phyloP scores from a whole-genome alignment of 495 filamentous ascomycete genomes.

The Terfezia boudieri region DNA sequence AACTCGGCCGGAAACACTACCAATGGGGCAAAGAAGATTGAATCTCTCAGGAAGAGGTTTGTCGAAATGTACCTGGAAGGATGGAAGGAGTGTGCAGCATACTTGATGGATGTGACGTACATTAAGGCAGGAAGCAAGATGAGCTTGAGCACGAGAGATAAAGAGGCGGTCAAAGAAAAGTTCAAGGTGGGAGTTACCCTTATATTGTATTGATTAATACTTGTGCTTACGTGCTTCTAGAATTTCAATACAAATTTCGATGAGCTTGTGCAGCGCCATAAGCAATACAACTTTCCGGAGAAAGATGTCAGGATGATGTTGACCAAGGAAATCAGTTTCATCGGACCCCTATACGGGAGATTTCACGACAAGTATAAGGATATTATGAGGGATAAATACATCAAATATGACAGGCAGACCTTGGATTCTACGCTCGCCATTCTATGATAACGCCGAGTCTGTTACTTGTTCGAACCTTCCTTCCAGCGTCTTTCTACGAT shows the following conservation, averaged over 20 bases:
- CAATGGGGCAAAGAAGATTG: conserved; percentile 40
- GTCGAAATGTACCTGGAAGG: conserved; percentile 62
- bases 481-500: too few species aligned
- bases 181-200: conserved; percentile 31
- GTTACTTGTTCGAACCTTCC: too few species aligned
- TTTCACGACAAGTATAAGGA: conserved; percentile 98
- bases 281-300: conserved; percentile 53
- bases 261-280: conserved; percentile 60
- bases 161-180: conserved; percentile 88
- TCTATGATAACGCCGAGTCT: neutral
- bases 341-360: conserved; percentile 80
- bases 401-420: conserved; percentile 73
- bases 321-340: conserved; percentile 58
- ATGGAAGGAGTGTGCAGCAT: conserved; percentile 68
- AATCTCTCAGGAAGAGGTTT: conserved; percentile 69
- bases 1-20: conserved; percentile 21
- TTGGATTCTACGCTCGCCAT: conserved; percentile 20
- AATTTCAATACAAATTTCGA: conserved; percentile 83
- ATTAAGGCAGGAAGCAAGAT: conserved; percentile 70
- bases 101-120: conserved; percentile 78
- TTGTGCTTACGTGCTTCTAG: conserved; percentile 3
- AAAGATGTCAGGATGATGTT: conserved; percentile 61
- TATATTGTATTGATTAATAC: neutral
- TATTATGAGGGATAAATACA: conserved; percentile 93
- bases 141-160: conserved; percentile 62